Evolutionary conservation across 768 basidiomycete genomes (phyloP).

Genomic region (Xerocomus spinulosus): DNA sequence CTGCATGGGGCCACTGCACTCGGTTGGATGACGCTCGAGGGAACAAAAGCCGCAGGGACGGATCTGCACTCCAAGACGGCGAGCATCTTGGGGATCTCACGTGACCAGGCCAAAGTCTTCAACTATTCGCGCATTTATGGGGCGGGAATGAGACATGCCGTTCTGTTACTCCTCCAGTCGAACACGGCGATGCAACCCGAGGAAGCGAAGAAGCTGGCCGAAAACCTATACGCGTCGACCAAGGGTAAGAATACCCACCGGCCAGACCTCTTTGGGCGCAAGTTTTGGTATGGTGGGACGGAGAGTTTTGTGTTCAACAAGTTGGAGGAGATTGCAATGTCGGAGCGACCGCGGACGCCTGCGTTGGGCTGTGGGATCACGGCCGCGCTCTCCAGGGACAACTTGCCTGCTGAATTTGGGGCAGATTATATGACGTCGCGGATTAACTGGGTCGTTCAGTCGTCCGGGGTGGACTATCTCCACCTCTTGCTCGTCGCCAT

Average conservation of each 20-base stretch:
- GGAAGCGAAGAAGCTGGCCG: slow-evolving; percentile 74
- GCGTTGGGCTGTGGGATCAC: slow-evolving; percentile 94
- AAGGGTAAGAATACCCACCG: slow-evolving; percentile 88
- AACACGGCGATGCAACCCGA: slow-evolving; percentile 76
- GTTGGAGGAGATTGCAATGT: slow-evolving; percentile 89
- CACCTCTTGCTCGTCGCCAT: slow-evolving; percentile 95
- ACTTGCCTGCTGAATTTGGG: slow-evolving; percentile 76
- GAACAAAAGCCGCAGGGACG: slow-evolving; percentile 90
- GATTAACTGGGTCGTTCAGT: slow-evolving; percentile 99
- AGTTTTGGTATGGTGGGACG: slow-evolving; percentile 96
- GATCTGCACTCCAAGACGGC: slow-evolving; percentile 98
- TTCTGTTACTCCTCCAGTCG: slow-evolving; percentile 80
- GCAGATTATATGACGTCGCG: slow-evolving; percentile 91
- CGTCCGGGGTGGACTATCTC: slow-evolving; percentile 96
- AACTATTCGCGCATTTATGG: slow-evolving; percentile 99
- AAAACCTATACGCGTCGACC: slow-evolving; percentile 84
- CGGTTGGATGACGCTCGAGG: slow-evolving; percentile 99
- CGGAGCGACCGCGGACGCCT: slow-evolving; percentile 83
- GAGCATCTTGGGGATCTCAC: slow-evolving; percentile 83
- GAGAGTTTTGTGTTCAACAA: slow-evolving; percentile 98
- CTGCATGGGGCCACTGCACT: slow-evolving; percentile 94
- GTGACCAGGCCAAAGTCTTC: slow-evolving; percentile 96
- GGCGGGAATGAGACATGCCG: slow-evolving; percentile 93
- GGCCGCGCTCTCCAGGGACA: slow-evolving; percentile 84
- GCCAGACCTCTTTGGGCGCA: slow-evolving; percentile 65